These are phyloP conservation scores for Amphirosellinia nigrospora DNA, from an alignment of 495 filamentous ascomycete genomes.

Conservation along the genomic window DNA sequence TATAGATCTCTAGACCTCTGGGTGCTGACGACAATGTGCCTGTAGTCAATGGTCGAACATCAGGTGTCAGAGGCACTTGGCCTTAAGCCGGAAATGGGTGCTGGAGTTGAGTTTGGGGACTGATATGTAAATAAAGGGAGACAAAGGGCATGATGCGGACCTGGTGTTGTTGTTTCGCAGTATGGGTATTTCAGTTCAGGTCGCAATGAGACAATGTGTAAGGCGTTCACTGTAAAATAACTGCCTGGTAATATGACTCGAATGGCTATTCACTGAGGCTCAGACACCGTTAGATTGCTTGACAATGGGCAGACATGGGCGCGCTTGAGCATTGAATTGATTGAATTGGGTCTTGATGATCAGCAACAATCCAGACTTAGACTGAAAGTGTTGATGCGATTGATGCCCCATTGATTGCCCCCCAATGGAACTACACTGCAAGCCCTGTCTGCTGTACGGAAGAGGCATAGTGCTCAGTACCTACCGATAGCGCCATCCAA, in stretches of 20 bases:
- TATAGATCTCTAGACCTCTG: background rate
- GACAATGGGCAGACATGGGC: background rate
- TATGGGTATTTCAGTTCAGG: background rate
- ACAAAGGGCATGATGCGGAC: conserved; percentile 9
- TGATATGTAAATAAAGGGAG: background rate
- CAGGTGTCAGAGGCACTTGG: background rate
- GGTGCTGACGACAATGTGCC: background rate
- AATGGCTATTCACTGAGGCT: conserved; percentile 2
- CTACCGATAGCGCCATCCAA: background rate
- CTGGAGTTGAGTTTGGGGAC: background rate
- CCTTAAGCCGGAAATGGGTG: background rate
- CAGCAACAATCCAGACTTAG: no score
- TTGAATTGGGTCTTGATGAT: background rate
- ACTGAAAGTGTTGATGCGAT: no score
- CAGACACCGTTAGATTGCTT: background rate
- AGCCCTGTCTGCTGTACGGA: conserved; percentile 2
- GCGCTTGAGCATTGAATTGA: background rate
- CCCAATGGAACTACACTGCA: no score
- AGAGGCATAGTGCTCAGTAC: background rate
- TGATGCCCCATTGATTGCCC: conserved; percentile 11
- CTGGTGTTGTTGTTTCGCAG: background rate
- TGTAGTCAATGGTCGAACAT: background rate
- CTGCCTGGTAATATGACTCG: background rate
- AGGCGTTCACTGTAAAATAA: background rate
- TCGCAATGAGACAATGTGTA: background rate